A percentile compares a stretch with the other conserved stretches of the same genome.
Conservation (phyloP, 2,329 filamentous ascomycete genomes). For the Stemphylium vesicarium region DNA sequence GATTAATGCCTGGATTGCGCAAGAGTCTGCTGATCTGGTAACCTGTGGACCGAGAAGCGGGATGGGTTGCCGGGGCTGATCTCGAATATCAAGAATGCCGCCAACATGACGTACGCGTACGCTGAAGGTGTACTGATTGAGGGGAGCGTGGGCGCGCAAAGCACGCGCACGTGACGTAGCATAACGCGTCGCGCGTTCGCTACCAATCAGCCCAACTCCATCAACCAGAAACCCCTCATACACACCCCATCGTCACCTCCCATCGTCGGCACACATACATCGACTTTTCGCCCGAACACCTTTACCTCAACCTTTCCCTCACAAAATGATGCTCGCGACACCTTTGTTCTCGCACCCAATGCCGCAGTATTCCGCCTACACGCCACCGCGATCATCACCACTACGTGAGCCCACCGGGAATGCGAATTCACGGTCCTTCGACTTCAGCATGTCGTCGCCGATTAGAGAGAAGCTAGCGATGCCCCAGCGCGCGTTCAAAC, state of each 20-base stretch:
- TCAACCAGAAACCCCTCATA: conserved; percentile 1
- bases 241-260: conserved; percentile 1
- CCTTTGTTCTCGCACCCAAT: conserved; percentile 30
- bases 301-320: background rate
- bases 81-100: too few species aligned
- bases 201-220: too few species aligned
- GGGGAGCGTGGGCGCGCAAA: too few species aligned
- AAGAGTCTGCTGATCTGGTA: too few species aligned
- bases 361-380: conserved; percentile 36
- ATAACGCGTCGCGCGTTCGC: too few species aligned
- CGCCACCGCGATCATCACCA: conserved; percentile 50
- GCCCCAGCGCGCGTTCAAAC: conserved; percentile 56
- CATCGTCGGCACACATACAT: background rate
- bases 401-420: conserved; percentile 54
- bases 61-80: too few species aligned
- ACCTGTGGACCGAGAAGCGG: too few species aligned
- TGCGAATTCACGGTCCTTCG: conserved; percentile 33
- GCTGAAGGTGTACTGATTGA: too few species aligned
- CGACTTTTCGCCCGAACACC: background rate
- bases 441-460: conserved; percentile 37
- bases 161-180: too few species aligned
- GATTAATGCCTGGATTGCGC: too few species aligned
- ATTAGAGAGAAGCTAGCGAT: conserved; percentile 24
- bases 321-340: conserved; percentile 39
- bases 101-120: too few species aligned